Conservation (phyloP, 2,329 filamentous ascomycete species). For the Curvularia hawaiiensis region DNA sequence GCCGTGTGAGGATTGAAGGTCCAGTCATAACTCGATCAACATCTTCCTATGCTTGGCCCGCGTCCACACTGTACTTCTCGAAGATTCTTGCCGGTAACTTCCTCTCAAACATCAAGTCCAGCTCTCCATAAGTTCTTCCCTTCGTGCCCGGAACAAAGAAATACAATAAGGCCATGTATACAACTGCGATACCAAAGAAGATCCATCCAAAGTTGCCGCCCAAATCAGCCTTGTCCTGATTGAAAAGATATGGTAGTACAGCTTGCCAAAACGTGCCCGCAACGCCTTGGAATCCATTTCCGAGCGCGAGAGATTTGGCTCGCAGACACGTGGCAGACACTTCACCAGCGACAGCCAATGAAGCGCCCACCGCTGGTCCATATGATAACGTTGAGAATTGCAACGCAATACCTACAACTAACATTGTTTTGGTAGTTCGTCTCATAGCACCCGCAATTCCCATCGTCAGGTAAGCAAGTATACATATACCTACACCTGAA, state of each 20-base stretch:
- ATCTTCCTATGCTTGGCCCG: not conserved
- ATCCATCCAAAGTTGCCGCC: slow-evolving; percentile 52
- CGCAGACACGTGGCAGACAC: not conserved
- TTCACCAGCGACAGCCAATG: not conserved
- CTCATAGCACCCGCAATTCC: not conserved
- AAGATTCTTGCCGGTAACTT: not conserved
- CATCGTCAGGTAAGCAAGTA: not conserved
- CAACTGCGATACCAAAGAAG: slow-evolving; percentile 44
- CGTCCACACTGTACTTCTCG: not conserved
- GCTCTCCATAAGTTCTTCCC: slow-evolving; percentile 50
- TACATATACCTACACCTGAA: not conserved
- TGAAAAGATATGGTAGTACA: slow-evolving; percentile 49
- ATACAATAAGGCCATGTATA: slow-evolving; percentile 46
- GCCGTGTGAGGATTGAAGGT: no score
- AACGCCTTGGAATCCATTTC: slow-evolving; percentile 20
- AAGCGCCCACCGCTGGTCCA: not conserved
- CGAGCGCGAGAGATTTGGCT: not conserved
- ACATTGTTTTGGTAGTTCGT: not conserved
- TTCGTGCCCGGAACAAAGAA: slow-evolving; percentile 50
- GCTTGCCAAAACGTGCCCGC: slow-evolving; percentile 14
- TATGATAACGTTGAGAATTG: not conserved
- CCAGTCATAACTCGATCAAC: not conserved
- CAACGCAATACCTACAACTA: not conserved
- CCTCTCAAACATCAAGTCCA: slow-evolving; percentile 35
- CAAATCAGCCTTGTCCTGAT: slow-evolving; percentile 48